Conservation (phyloP, 169 alveolate genomes). For the Plasmodium vivax region DNA sequence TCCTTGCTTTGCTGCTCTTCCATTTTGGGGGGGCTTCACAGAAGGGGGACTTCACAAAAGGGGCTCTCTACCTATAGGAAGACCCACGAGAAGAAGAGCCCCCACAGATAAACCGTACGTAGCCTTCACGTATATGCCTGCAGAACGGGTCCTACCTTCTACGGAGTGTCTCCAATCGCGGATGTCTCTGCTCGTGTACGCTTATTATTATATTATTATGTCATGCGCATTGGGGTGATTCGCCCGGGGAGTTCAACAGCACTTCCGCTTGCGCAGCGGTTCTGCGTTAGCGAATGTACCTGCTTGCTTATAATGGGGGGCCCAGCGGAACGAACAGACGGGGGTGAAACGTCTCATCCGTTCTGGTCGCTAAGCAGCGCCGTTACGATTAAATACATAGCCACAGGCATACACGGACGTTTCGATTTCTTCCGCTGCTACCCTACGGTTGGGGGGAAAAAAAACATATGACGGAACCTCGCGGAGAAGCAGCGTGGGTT, state of each 20-base stretch:
- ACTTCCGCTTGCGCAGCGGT: neutral
- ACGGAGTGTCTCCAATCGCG: neutral
- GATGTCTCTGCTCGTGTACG: neutral
- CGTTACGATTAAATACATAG: neutral
- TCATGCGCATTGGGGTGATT: neutral
- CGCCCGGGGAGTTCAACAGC: neutral
- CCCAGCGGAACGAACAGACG: neutral
- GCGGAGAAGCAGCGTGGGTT: neutral
- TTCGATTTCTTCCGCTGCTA: neutral
- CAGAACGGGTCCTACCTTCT: neutral
- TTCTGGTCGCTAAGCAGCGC: neutral
- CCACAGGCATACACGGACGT: neutral
- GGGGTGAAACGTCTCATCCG: neutral
- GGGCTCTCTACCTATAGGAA: neutral
- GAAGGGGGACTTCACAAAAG: too few species aligned
- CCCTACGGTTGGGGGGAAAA: neutral
- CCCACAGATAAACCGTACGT: neutral
- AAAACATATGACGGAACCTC: neutral
- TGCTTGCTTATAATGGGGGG: neutral
- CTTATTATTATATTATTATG: neutral
- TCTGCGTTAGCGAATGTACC: neutral
- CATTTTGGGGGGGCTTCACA: neutral
- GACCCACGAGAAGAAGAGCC: neutral
- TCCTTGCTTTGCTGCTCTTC: constrained; percentile 22
- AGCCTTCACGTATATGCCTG: neutral